Evolutionary conservation across 768 basidiomycete genomes (phyloP).

Genomic region (Mrakia gelida): DNA sequence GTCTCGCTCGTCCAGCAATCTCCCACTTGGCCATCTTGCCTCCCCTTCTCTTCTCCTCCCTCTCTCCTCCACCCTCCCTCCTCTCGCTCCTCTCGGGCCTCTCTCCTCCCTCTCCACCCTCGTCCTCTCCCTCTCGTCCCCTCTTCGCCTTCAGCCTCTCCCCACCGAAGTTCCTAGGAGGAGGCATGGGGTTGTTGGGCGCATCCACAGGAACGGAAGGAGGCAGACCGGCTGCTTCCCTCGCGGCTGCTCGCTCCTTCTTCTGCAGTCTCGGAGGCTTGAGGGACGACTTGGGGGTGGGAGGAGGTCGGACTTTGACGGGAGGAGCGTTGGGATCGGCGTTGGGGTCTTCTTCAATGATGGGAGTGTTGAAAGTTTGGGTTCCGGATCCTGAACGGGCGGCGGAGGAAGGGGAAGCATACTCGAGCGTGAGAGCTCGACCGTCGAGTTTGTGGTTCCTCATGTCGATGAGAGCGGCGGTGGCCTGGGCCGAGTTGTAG

Average conservation of each 20-base stretch:
- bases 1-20: conserved; percentile 43
- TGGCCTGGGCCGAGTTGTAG: conserved; percentile 69
- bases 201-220: conserved; percentile 22
- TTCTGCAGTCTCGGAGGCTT: conserved; percentile 23
- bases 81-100: conserved; percentile 35
- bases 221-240: conserved; percentile 16
- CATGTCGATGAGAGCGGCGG: conserved; percentile 71
- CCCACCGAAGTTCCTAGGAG: conserved; percentile 20
- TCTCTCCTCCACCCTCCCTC: not conserved
- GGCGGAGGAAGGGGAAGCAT: conserved; percentile 44
- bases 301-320: conserved; percentile 24
- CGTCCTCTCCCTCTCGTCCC: conserved; percentile 24
- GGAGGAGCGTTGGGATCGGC: conserved; percentile 12
- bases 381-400: conserved; percentile 38
- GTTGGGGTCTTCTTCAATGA: conserved; percentile 17
- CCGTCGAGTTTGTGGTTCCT: conserved; percentile 81
- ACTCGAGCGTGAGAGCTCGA: conserved; percentile 68
- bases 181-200: conserved; percentile 27
- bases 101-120: conserved; percentile 34
- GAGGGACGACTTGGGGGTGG: not conserved
- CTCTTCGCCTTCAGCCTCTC: conserved; percentile 14
- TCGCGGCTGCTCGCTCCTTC: conserved; percentile 25
- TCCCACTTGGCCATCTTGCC: conserved; percentile 45
- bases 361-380: conserved; percentile 33
- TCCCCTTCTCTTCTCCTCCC: conserved; percentile 29